A percentile compares a stretch with the other conserved stretches of the same genome.
Conservation (phyloP, 495 filamentous ascomycete species). For the Penicillium roqueforti region DNA sequence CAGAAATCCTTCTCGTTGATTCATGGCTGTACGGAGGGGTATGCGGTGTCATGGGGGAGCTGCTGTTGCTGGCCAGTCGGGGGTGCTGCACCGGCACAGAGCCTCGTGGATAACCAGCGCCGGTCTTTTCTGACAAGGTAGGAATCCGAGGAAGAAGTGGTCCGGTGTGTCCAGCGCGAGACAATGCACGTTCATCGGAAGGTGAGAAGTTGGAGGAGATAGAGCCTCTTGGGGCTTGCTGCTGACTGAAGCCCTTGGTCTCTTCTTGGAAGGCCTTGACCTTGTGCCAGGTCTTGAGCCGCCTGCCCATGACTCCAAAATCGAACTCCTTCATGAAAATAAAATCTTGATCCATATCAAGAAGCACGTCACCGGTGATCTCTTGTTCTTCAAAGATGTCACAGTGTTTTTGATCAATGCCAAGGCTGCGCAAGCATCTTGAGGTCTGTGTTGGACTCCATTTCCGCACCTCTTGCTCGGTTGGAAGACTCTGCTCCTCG, state of each 20-base stretch:
- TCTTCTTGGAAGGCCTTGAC: slow-evolving; percentile 87
- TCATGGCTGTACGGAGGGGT: slow-evolving; percentile 45
- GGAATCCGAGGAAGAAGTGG: slow-evolving; percentile 59
- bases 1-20: slow-evolving; percentile 62
- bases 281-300: slow-evolving; percentile 93
- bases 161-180: slow-evolving; percentile 35
- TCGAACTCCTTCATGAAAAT: slow-evolving; percentile 94
- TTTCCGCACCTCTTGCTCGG: slow-evolving; percentile 58
- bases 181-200: slow-evolving; percentile 39
- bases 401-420: slow-evolving; percentile 81
- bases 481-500: slow-evolving; percentile 52
- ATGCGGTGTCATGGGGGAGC: slow-evolving; percentile 33
- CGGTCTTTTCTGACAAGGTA: slow-evolving; percentile 46
- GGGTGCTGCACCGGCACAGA: slow-evolving; percentile 34
- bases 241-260: slow-evolving; percentile 46
- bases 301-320: slow-evolving; percentile 80
- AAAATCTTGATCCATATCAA: slow-evolving; percentile 92
- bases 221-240: slow-evolving; percentile 26
- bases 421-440: slow-evolving; percentile 73
- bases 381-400: slow-evolving; percentile 95
- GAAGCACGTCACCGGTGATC: slow-evolving; percentile 85
- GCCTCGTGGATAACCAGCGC: slow-evolving; percentile 20
- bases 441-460: slow-evolving; percentile 81
- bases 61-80: slow-evolving; percentile 31
- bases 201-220: slow-evolving; percentile 30